These are phyloP conservation scores for Aspergillus sp. DNA, from an alignment of 2,329 filamentous ascomycete species.

Conservation along the genomic window DNA sequence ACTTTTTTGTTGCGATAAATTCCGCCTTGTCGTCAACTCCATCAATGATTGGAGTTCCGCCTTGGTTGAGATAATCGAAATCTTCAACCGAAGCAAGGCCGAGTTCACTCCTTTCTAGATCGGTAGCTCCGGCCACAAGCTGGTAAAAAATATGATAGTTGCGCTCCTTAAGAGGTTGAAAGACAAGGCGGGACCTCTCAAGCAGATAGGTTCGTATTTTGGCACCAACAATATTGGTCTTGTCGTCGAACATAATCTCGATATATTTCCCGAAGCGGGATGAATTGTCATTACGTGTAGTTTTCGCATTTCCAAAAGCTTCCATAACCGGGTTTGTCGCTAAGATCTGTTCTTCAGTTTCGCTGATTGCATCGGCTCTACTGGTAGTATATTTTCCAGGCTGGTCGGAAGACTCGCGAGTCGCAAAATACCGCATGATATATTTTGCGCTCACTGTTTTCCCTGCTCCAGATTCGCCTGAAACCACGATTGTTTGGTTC, in stretches of 20 bases:
- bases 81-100: slow-evolving; percentile 79
- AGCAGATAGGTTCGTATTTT: slow-evolving; percentile 95
- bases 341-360: slow-evolving; percentile 97
- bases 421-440: slow-evolving; percentile 99
- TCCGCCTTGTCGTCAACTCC: slow-evolving; percentile 95
- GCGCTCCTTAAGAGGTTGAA: slow-evolving; percentile 94
- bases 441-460: slow-evolving; percentile 99
- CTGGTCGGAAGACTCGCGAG: slow-evolving; percentile 88
- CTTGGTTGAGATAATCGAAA: slow-evolving; percentile 95
- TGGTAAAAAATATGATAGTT: slow-evolving; percentile 99
- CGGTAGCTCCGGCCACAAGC: slow-evolving; percentile 85
- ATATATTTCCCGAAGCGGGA: slow-evolving; percentile 99
- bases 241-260: slow-evolving; percentile 97
- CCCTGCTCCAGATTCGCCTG: slow-evolving; percentile 95
- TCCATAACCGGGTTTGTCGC: slow-evolving; percentile 99
- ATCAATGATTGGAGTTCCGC: slow-evolving; percentile 84
- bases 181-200: slow-evolving; percentile 92
- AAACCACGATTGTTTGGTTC: slow-evolving; percentile 99
- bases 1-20: slow-evolving; percentile 83
- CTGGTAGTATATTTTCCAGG: slow-evolving; percentile 76
- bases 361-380: slow-evolving; percentile 78
- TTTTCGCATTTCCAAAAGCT: slow-evolving; percentile 98
- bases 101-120: slow-evolving; percentile 76
- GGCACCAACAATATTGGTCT: slow-evolving; percentile 94
- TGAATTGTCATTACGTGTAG: slow-evolving; percentile 98